These are phyloP conservation scores for Scalesia atractyloides DNA, from an alignment of 129 eudicot genomes.

Conservation along the genomic window DNA sequence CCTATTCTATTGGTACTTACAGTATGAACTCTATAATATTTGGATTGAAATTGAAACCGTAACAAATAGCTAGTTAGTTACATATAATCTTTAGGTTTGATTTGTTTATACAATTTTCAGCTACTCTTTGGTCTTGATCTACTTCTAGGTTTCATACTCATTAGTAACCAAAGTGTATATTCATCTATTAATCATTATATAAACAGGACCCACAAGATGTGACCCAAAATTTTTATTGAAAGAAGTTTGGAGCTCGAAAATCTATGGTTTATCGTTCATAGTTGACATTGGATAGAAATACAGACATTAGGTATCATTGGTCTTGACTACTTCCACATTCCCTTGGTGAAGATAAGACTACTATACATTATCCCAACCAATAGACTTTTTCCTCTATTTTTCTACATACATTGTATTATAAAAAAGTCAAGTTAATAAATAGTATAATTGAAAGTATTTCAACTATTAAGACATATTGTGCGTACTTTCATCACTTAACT, in stretches of 20 bases:
- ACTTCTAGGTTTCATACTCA: constrained; percentile 20
- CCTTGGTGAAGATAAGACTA: neutral
- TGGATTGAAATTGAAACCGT: constrained; percentile 3
- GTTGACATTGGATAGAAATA: constrained; percentile 43
- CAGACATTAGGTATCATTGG: constrained; percentile 32
- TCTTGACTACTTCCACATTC: neutral
- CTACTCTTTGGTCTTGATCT: constrained; percentile 7
- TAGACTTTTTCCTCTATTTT: neutral
- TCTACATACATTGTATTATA: neutral
- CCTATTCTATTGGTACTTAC: neutral
- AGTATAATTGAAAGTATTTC: neutral
- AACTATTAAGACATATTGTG: neutral
- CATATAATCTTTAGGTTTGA: constrained; percentile 6
- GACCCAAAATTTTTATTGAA: neutral
- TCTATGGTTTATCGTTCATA: neutral
- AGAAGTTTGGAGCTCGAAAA: neutral
- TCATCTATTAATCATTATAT: neutral
- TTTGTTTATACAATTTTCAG: constrained; percentile 4
- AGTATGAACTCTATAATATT: constrained; percentile 11
- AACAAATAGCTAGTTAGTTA: neutral
- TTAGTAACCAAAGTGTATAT: neutral
- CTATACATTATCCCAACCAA: neutral
- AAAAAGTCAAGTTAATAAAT: too few species aligned
- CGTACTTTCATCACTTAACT: neutral
- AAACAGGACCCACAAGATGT: constrained; percentile 6